phyloP scores from a whole-genome alignment of 2,329 filamentous ascomycete species.

The Acephala macrosclerotiorum region DNA sequence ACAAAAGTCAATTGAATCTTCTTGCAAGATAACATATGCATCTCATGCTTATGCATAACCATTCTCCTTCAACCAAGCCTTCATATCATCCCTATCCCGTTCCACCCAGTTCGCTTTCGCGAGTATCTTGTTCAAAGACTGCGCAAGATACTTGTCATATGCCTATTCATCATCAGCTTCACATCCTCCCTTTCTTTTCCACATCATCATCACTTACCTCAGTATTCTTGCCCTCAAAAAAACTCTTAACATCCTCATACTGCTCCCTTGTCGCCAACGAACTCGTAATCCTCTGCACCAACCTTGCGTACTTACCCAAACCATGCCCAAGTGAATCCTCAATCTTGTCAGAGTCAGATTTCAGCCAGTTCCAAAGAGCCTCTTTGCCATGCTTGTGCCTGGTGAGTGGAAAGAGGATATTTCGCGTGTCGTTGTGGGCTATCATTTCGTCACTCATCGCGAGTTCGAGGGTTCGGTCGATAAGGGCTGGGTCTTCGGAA shows the following conservation, averaged over 20 bases:
- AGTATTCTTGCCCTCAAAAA: slow-evolving; percentile 23
- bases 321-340: slow-evolving; percentile 1
- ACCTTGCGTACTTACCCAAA: slow-evolving; percentile 2
- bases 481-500: slow-evolving; percentile 7
- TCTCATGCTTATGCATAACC: slow-evolving; percentile 5
- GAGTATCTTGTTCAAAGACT: slow-evolving; percentile 17
- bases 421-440: slow-evolving; percentile 7
- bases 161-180: not conserved
- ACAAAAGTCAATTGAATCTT: not conserved
- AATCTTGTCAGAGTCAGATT: not conserved
- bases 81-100: slow-evolving; percentile 23
- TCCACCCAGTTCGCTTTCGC: slow-evolving; percentile 26
- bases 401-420: slow-evolving; percentile 10
- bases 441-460: slow-evolving; percentile 15
- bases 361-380: slow-evolving; percentile 25
- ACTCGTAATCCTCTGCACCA: slow-evolving; percentile 9
- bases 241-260: slow-evolving; percentile 21
- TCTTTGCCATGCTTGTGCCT: slow-evolving; percentile 16
- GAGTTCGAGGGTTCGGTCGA: slow-evolving; percentile 18
- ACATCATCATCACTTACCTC: slow-evolving; percentile 5
- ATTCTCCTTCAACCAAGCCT: slow-evolving; percentile 20
- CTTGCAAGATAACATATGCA: not conserved
- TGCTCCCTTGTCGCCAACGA: slow-evolving; percentile 14
- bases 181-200: not conserved
- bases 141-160: slow-evolving; percentile 19